phyloP scores from a whole-genome alignment of 2,329 filamentous ascomycete genomes.

The Bertia moriformis region DNA sequence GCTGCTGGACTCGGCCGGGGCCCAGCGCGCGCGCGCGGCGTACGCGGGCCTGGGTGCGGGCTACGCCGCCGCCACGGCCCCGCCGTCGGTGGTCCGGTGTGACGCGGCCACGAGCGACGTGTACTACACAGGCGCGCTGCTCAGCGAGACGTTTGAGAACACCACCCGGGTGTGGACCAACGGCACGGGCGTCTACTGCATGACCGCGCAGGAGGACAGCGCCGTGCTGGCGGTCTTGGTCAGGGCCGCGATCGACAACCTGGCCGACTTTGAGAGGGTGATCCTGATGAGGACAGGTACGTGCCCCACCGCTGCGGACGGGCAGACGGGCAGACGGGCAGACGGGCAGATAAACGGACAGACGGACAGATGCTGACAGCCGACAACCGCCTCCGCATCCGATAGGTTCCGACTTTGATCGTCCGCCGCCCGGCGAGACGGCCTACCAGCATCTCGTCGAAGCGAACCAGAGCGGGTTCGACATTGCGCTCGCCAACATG shows the following conservation, averaged over 20 bases:
- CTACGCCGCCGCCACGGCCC: conserved; percentile 24
- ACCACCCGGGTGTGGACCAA: conserved; percentile 52
- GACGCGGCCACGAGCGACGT: conserved; percentile 59
- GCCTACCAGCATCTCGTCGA: conserved; percentile 44
- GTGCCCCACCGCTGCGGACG: conserved; percentile 2
- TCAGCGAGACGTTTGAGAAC: conserved; percentile 51
- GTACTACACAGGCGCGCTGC: conserved; percentile 49
- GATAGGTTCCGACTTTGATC: conserved; percentile 53
- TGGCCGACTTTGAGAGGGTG: conserved; percentile 51
- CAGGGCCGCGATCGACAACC: conserved; percentile 35
- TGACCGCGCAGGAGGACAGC: conserved; percentile 61
- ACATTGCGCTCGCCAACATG: conserved; percentile 48
- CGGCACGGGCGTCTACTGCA: conserved; percentile 52
- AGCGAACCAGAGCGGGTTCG: conserved; percentile 47
- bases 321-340: neutral
- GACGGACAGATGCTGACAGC: no score
- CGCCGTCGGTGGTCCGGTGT: conserved; percentile 45
- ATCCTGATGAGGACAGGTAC: conserved; percentile 51
- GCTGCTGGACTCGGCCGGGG: conserved; percentile 32
- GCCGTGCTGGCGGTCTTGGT: conserved; percentile 52
- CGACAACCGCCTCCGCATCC: neutral
- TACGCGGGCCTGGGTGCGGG: conserved; percentile 27
- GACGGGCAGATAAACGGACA: neutral
- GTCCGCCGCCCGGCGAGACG: conserved; percentile 41
- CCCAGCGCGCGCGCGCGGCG: conserved; percentile 34